A percentile compares a stretch with the other conserved stretches of the same genome.
phyloP scores from a whole-genome alignment of 2,329 filamentous ascomycete species.

The Thielaviopsis euricoi region DNA sequence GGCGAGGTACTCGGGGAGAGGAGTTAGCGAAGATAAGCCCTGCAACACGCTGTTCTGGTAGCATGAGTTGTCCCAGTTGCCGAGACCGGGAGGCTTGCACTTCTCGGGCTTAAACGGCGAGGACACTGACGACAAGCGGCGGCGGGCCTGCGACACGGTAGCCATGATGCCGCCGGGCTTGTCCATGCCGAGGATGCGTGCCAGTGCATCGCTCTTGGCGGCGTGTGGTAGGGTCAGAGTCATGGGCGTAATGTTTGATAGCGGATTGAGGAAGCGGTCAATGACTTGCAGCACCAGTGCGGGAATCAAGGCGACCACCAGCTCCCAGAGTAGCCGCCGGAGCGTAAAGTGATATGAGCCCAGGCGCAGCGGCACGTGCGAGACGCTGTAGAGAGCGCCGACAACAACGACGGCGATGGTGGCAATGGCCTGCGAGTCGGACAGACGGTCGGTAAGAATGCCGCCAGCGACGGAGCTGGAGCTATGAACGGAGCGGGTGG shows the following conservation, averaged over 20 bases:
- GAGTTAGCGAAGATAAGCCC: conserved; percentile 57
- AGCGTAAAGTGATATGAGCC: conserved; percentile 4
- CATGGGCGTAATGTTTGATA: conserved; percentile 5
- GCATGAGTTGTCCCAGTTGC: conserved; percentile 89
- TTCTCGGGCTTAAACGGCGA: conserved; percentile 1
- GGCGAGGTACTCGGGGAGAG: conserved; percentile 50
- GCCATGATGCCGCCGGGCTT: conserved; percentile 7
- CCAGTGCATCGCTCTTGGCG: conserved; percentile 8
- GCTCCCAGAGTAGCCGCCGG: conserved; percentile 6
- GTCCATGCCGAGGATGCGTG: conserved; percentile 8
- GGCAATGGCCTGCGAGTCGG: not conserved
- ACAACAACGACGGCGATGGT: not conserved
- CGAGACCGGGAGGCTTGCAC: conserved; percentile 46
- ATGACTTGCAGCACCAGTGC: conserved; percentile 3
- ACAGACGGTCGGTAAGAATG: not conserved
- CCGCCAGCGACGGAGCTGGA: not conserved
- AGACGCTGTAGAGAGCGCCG: not conserved
- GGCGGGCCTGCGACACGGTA: conserved; percentile 3
- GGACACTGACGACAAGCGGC: conserved; percentile 7
- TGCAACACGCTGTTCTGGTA: conserved; percentile 96
- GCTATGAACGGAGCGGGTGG: not conserved
- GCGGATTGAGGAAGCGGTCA: conserved; percentile 9
- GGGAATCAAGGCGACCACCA: conserved; percentile 4
- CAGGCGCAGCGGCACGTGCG: conserved; percentile 3
- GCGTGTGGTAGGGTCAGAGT: conserved; percentile 6